phyloP scores from a whole-genome alignment of 2,329 filamentous ascomycete genomes.

The Aureobasidium sp. region DNA sequence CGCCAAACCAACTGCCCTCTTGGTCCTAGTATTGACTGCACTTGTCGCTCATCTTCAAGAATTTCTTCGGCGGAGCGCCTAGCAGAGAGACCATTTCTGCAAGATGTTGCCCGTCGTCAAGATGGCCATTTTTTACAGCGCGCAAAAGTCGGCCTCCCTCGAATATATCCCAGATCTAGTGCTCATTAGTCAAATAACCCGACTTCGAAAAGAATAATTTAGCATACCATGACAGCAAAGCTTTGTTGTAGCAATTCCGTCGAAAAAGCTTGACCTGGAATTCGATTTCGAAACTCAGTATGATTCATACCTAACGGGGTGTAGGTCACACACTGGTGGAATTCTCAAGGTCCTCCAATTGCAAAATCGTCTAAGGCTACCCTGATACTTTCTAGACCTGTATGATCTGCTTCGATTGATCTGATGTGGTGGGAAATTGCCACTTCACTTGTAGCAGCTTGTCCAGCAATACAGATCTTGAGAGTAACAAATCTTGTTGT shows the following conservation, averaged over 20 bases:
- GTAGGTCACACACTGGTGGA: conserved; percentile 23
- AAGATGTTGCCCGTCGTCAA: conserved; percentile 23
- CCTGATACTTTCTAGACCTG: conserved; percentile 18
- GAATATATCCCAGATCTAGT: conserved; percentile 34
- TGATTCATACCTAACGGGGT: conserved; percentile 20
- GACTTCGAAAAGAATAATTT: neutral
- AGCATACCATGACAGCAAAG: conserved; percentile 32
- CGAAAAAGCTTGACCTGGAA: conserved; percentile 22
- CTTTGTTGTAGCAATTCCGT: conserved; percentile 24
- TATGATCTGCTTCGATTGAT: conserved; percentile 19
- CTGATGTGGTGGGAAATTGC: conserved; percentile 20
- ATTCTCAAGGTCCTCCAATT: conserved; percentile 20
- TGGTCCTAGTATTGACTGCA: conserved; percentile 26
- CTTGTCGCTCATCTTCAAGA: conserved; percentile 29
- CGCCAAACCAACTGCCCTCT: conserved; percentile 7
- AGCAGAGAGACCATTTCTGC: conserved; percentile 33
- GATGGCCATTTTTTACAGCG: conserved; percentile 23
- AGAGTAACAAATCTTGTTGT: conserved; percentile 14
- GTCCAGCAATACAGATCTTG: conserved; percentile 19
- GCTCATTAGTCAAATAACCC: neutral
- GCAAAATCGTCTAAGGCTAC: conserved; percentile 18
- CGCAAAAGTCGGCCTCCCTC: conserved; percentile 30
- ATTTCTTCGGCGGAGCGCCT: conserved; percentile 31
- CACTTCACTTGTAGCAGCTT: conserved; percentile 18
- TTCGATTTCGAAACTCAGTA: conserved; percentile 23